phyloP scores from a whole-genome alignment of 2,329 filamentous ascomycete species.

The Sarocladium kiliense region DNA sequence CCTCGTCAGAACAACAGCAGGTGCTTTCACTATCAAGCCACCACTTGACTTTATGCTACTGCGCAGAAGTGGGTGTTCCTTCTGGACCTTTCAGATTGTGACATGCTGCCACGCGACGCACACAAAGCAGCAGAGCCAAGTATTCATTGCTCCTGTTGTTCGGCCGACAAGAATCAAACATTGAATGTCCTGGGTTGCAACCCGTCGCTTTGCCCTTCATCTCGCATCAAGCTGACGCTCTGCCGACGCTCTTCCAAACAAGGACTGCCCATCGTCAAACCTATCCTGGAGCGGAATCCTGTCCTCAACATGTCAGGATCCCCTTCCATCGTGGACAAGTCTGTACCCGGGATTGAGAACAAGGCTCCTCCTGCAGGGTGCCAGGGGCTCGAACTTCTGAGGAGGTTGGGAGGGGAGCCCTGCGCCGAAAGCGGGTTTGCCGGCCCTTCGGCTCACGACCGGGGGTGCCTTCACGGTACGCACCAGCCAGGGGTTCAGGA shows the following conservation, averaged over 20 bases:
- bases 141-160: not conserved
- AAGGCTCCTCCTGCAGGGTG: not conserved
- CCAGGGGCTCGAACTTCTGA: not conserved
- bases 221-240: not conserved
- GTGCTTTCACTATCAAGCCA: too few relatives aligned
- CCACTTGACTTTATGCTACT: not conserved
- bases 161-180: not conserved
- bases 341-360: not conserved
- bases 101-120: not conserved
- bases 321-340: not conserved
- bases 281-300: not conserved
- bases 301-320: not conserved
- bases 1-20: not conserved
- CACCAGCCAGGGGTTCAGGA: conserved; percentile 4
- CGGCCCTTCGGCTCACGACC: conserved; percentile 1
- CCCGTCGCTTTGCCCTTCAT: too few relatives aligned
- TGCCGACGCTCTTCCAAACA: not conserved
- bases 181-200: too few relatives aligned
- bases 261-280: not conserved
- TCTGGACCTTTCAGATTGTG: not conserved
- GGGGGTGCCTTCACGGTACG: not conserved
- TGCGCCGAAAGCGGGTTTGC: not conserved
- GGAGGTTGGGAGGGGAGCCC: conserved; percentile 2
- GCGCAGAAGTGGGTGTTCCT: not conserved
- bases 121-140: not conserved